Evolutionary conservation across 495 filamentous ascomycete genomes (phyloP).

Genomic region (Xylaria intraflava): DNA sequence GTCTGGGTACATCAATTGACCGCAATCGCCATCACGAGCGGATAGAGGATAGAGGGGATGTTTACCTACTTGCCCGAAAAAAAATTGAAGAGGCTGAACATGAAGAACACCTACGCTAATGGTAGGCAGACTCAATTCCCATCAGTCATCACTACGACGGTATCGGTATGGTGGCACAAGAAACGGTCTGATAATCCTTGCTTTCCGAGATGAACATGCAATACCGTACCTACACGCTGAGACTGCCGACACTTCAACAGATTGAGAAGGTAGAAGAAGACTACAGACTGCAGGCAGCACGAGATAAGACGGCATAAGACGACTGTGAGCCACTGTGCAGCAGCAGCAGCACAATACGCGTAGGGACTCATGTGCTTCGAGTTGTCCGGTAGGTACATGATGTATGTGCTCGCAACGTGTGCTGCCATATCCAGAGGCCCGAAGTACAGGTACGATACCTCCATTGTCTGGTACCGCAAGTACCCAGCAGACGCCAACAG

Average conservation of each 20-base stretch:
- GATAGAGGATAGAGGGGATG: too few relatives aligned
- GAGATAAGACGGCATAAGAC: too few relatives aligned
- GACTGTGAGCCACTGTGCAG: neutral
- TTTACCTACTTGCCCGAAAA: too few relatives aligned
- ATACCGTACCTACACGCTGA: neutral
- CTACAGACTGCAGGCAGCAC: too few relatives aligned
- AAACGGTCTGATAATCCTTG: slow-evolving; percentile 11
- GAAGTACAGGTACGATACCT: too few relatives aligned
- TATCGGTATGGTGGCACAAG: slow-evolving; percentile 9
- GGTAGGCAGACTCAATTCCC: neutral
- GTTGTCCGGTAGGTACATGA: too few relatives aligned
- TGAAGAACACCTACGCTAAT: too few relatives aligned
- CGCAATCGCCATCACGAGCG: slow-evolving; percentile 6
- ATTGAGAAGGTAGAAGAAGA: too few relatives aligned
- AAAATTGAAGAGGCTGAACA: slow-evolving; percentile 11
- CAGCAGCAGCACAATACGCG: neutral
- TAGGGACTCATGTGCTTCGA: neutral
- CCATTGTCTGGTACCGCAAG: too few relatives aligned
- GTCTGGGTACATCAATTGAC: neutral
- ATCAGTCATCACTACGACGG: slow-evolving; percentile 6
- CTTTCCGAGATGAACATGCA: slow-evolving; percentile 9
- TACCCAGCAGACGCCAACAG: neutral
- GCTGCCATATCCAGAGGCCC: too few relatives aligned
- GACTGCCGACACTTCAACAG: too few relatives aligned
- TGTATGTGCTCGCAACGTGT: too few relatives aligned